A percentile compares a stretch with the other conserved stretches of the same genome.
These are phyloP conservation scores for Trypanosoma grayi DNA, from an alignment of 208 protist genomes.

Conservation along the genomic window DNA sequence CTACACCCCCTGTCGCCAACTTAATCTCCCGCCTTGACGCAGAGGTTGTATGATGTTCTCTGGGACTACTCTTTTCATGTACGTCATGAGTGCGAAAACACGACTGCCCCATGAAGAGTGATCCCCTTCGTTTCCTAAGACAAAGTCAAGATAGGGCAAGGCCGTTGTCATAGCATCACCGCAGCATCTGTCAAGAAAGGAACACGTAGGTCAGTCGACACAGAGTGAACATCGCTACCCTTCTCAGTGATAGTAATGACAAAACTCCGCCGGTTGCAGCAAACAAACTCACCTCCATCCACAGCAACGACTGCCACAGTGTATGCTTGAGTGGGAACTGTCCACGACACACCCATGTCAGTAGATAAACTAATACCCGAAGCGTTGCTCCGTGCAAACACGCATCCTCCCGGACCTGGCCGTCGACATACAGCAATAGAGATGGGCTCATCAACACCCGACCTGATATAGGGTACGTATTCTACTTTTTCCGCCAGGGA, in stretches of 20 bases:
- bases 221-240: conserved; percentile 13
- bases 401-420: conserved; percentile 5
- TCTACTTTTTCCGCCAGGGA: conserved; percentile 45
- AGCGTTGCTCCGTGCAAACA: conserved; percentile 42
- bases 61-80: background rate
- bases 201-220: conserved; percentile 32
- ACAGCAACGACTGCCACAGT: conserved; percentile 31
- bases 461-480: conserved; percentile 62
- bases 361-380: conserved; percentile 59
- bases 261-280: conserved; percentile 33
- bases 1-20: background rate
- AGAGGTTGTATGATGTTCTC: background rate
- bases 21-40: background rate
- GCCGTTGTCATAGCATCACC: conserved; percentile 21
- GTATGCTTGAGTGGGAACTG: conserved; percentile 34
- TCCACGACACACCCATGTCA: conserved; percentile 29
- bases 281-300: conserved; percentile 40
- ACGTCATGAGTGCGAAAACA: conserved; percentile 7
- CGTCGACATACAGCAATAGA: conserved; percentile 26
- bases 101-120: conserved; percentile 11
- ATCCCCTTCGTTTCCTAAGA: background rate
- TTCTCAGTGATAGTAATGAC: conserved; percentile 16
- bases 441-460: conserved; percentile 33
- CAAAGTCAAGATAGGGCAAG: conserved; percentile 7
- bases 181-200: conserved; percentile 31